Percentiles rank a stretch among this genome's conserved stretches.
Evolutionary conservation across 1,139 yeast genomes (phyloP).

Genomic region (Chernovozyma aurita): DNA sequence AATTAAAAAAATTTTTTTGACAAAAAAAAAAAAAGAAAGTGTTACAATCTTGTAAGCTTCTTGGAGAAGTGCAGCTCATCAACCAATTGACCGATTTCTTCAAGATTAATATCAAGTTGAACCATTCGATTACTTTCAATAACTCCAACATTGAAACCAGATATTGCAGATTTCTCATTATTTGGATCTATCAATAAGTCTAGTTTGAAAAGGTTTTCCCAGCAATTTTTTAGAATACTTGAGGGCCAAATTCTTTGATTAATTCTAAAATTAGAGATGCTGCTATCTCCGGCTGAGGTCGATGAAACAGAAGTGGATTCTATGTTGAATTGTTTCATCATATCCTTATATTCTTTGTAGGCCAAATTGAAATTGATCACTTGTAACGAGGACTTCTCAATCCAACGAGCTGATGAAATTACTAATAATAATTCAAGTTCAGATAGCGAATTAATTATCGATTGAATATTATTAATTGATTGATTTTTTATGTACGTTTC

Average conservation of each 20-base stretch:
- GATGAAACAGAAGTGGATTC: constrained; percentile 32
- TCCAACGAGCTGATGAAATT: constrained; percentile 70
- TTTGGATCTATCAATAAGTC: constrained; percentile 32
- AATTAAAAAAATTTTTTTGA: too few species aligned
- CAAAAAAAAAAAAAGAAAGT: neutral
- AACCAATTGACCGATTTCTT: constrained; percentile 34
- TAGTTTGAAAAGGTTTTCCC: constrained; percentile 45
- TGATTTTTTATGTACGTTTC: constrained; percentile 16
- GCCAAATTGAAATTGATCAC: constrained; percentile 70
- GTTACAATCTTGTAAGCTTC: constrained; percentile 26
- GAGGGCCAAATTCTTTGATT: constrained; percentile 46
- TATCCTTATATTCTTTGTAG: constrained; percentile 66
- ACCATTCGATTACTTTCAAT: constrained; percentile 46
- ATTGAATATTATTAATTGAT: constrained; percentile 22
- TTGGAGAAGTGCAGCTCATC: constrained; percentile 28
- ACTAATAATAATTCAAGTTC: constrained; percentile 65
- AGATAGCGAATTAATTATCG: constrained; percentile 46
- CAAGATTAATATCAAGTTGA: constrained; percentile 43
- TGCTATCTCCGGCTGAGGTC: constrained; percentile 25
- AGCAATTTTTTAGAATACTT: constrained; percentile 45
- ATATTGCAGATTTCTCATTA: constrained; percentile 16
- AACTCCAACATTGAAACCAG: constrained; percentile 33
- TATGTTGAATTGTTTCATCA: constrained; percentile 45
- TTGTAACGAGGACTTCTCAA: constrained; percentile 53
- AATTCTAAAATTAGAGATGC: constrained; percentile 32